A percentile compares a stretch with the other conserved stretches of the same genome.
Conservation (phyloP, 2,329 filamentous ascomycete genomes). For the Xylaria multiplex region DNA sequence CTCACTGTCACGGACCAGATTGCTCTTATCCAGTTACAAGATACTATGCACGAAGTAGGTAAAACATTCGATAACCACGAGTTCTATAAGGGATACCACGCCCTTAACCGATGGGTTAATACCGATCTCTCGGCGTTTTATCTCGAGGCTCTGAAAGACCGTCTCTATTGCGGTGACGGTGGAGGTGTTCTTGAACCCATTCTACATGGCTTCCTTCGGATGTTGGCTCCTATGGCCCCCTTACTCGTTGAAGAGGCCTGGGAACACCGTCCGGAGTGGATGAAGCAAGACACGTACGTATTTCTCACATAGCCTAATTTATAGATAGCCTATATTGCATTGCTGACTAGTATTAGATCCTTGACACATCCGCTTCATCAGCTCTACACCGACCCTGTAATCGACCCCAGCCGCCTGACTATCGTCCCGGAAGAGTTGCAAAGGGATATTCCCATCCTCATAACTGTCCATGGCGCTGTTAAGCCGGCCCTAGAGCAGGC, state of each 20-base stretch:
- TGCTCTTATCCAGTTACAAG: conserved; percentile 77
- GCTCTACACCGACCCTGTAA: conserved; percentile 57
- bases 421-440: conserved; percentile 54
- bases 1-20: conserved; percentile 75
- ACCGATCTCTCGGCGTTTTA: conserved; percentile 92
- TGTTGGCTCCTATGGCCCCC: conserved; percentile 84
- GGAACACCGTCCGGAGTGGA: conserved; percentile 75
- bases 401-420: conserved; percentile 54
- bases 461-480: conserved; percentile 70
- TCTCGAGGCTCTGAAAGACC: conserved; percentile 90
- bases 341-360: conserved; percentile 39
- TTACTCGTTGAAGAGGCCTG: conserved; percentile 88
- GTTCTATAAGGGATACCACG: conserved; percentile 80
- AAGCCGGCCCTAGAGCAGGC: conserved; percentile 81
- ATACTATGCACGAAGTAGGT: conserved; percentile 72
- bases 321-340: background rate
- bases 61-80: conserved; percentile 76
- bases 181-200: conserved; percentile 73
- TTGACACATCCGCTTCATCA: conserved; percentile 57
- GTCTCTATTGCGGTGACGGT: conserved; percentile 83
- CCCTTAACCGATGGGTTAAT: conserved; percentile 83
- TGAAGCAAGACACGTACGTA: conserved; percentile 62
- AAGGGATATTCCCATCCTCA: conserved; percentile 59
- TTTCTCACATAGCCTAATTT: background rate
- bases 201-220: conserved; percentile 76